phyloP scores from a whole-genome alignment of 441 rosid genomes.

The Eutrema salsugineum region DNA sequence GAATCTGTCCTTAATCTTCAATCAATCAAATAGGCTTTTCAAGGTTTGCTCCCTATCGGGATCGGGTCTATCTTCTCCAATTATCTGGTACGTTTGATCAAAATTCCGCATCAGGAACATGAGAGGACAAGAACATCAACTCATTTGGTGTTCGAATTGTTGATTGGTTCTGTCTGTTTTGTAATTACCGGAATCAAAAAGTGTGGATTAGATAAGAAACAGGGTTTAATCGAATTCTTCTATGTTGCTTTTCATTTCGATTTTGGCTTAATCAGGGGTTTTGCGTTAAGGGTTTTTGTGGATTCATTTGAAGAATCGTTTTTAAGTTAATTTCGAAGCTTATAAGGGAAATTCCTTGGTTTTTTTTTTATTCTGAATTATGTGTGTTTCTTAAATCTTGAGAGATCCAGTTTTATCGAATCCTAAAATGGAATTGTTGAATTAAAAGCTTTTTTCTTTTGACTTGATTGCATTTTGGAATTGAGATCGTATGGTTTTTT shows the following conservation, averaged over 20 bases:
- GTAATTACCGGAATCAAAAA: not conserved
- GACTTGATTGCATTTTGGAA: not conserved
- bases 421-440: not conserved
- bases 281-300: not conserved
- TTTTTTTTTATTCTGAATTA: not conserved
- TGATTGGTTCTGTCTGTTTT: slow-evolving; percentile 1
- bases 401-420: not conserved
- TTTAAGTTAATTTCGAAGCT: not conserved
- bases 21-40: not conserved
- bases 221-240: not conserved
- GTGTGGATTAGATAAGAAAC: not conserved
- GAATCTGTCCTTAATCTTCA: not conserved
- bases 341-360: not conserved
- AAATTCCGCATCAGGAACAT: not conserved
- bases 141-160: not conserved
- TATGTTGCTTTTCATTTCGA: not conserved
- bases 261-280: not conserved
- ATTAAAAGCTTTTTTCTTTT: not conserved
- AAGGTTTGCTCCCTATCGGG: not conserved
- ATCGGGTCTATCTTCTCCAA: slow-evolving; percentile 9
- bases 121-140: not conserved
- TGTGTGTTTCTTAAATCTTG: not conserved
- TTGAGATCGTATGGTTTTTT: not conserved
- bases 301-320: not conserved
- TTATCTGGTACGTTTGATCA: slow-evolving; percentile 11